Evolutionary conservation across 148 eudicot species (phyloP).

Genomic region (Cornus suecica): DNA sequence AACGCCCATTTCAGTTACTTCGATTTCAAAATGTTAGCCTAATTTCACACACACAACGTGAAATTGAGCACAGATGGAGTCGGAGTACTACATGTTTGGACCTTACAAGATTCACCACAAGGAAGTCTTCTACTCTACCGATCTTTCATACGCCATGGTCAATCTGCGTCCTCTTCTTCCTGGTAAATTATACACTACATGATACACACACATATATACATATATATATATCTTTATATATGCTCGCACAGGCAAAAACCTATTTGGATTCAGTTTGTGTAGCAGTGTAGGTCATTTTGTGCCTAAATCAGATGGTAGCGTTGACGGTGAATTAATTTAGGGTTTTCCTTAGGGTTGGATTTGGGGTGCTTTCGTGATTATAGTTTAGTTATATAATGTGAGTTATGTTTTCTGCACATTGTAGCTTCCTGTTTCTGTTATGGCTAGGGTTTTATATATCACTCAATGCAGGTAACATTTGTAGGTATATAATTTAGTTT

Average conservation of each 20-base stretch:
- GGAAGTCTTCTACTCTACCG: slow-evolving; percentile 74
- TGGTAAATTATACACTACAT: slow-evolving; percentile 40
- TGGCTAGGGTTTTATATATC: no score
- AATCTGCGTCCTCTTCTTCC: slow-evolving; percentile 88
- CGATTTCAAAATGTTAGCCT: neutral
- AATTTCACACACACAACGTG: neutral
- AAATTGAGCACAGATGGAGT: slow-evolving; percentile 45
- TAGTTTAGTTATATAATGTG: neutral
- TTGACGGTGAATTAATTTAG: neutral
- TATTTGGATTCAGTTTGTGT: neutral
- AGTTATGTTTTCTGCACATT: neutral
- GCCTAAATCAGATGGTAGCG: neutral
- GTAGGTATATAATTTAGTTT: neutral
- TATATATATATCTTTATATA: neutral
- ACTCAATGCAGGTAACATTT: neutral
- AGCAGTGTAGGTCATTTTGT: no score
- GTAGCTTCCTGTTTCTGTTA: neutral
- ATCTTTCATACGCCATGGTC: slow-evolving; percentile 73
- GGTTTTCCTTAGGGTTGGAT: neutral
- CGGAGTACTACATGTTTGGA: slow-evolving; percentile 55
- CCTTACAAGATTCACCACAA: slow-evolving; percentile 64
- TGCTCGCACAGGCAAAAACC: neutral
- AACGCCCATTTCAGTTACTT: neutral
- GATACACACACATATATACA: neutral
- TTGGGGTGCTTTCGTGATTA: neutral